Conservation (phyloP, 306 rosid species). For the Rosa lucieae region DNA sequence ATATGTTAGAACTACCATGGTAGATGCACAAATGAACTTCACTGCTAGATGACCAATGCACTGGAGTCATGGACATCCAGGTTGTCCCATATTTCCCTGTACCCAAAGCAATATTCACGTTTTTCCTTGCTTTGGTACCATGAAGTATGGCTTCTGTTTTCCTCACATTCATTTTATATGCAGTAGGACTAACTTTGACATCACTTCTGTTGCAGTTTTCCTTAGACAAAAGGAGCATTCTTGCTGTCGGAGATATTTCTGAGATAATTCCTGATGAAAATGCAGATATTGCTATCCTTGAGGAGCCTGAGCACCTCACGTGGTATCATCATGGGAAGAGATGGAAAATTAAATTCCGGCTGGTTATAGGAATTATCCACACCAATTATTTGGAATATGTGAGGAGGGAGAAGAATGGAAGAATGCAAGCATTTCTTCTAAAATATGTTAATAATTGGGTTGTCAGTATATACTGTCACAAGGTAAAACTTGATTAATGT, state of each 20-base stretch:
- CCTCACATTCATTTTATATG: slow-evolving; percentile 1
- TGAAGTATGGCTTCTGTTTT: background rate
- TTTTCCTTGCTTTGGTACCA: background rate
- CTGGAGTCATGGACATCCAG: slow-evolving; percentile 1
- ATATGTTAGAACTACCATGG: slow-evolving; percentile 4
- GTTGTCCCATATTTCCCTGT: background rate
- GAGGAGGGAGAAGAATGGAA: slow-evolving; percentile 94
- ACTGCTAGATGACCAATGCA: background rate
- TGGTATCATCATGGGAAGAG: slow-evolving; percentile 99
- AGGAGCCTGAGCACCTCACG: slow-evolving; percentile 97
- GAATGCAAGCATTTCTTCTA: slow-evolving; percentile 62
- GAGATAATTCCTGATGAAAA: slow-evolving; percentile 73
- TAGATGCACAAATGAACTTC: background rate
- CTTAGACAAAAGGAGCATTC: slow-evolving; percentile 87
- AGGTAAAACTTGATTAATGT: slow-evolving; percentile 45
- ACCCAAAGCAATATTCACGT: background rate
- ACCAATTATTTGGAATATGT: slow-evolving; percentile 96
- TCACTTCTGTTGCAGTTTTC: slow-evolving; percentile 58
- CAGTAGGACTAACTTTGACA: slow-evolving; percentile 24
- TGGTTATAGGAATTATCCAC: slow-evolving; percentile 86
- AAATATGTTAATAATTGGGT: slow-evolving; percentile 80
- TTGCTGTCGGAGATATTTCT: slow-evolving; percentile 90
- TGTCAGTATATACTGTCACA: slow-evolving; percentile 88
- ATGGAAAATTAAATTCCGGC: slow-evolving; percentile 83
- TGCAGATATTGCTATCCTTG: slow-evolving; percentile 93